These are phyloP conservation scores for Emmonsiellopsis sp. DNA, from an alignment of 2,329 filamentous ascomycete species.

Conservation along the genomic window DNA sequence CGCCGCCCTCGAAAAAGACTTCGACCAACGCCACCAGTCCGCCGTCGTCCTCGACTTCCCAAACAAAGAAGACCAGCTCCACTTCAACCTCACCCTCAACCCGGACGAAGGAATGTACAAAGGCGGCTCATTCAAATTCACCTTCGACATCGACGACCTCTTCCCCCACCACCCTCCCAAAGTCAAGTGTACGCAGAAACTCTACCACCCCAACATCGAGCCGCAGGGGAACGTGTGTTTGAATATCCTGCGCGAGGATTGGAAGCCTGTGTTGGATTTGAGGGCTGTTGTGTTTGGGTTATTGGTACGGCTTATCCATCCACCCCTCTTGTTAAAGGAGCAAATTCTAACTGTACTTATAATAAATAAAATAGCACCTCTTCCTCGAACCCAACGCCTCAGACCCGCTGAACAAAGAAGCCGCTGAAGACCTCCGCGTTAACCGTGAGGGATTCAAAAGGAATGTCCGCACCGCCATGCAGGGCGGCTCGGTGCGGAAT, in stretches of 20 bases:
- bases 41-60: constrained; percentile 32
- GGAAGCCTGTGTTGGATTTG: constrained; percentile 95
- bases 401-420: constrained; percentile 97
- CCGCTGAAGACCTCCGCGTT: constrained; percentile 78
- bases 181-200: constrained; percentile 94
- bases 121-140: constrained; percentile 77
- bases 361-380: constrained; percentile 63
- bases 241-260: constrained; percentile 95
- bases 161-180: constrained; percentile 97
- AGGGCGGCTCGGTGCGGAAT: constrained; percentile 65
- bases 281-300: constrained; percentile 94
- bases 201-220: constrained; percentile 98
- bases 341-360: no score
- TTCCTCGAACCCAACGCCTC: constrained; percentile 97
- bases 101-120: constrained; percentile 67
- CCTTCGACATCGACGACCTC: constrained; percentile 84
- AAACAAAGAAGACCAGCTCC: constrained; percentile 50
- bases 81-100: constrained; percentile 41
- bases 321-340: neutral
- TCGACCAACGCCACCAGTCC: neutral
- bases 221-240: constrained; percentile 95
- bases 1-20: neutral
- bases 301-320: constrained; percentile 48
- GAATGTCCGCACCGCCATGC: constrained; percentile 79
- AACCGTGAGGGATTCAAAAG: constrained; percentile 86